Evolutionary conservation across 1,284 basidiomycete genomes (phyloP).

Genomic region (Pascua guehoae): DNA sequence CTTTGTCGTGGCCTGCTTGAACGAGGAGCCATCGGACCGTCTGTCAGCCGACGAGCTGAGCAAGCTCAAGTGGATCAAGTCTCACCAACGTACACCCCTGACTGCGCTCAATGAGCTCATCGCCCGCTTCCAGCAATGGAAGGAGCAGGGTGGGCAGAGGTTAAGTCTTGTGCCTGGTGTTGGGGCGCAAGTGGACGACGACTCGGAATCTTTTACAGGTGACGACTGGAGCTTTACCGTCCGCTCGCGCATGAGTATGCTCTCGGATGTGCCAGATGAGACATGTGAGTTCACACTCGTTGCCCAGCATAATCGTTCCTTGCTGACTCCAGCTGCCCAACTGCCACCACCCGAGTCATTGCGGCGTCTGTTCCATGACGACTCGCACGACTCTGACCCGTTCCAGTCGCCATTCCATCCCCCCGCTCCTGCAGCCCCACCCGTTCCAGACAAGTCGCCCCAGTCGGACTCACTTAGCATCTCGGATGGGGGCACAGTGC

Average conservation of each 20-base stretch:
- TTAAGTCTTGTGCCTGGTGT: slow-evolving; percentile 64
- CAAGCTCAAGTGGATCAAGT: slow-evolving; percentile 92
- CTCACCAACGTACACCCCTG: slow-evolving; percentile 64
- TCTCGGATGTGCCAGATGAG: slow-evolving; percentile 31
- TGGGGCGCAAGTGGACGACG: slow-evolving; percentile 44
- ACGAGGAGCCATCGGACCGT: slow-evolving; percentile 76
- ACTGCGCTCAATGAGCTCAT: slow-evolving; percentile 80
- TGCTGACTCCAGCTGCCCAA: slow-evolving; percentile 3
- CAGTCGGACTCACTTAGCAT: neutral
- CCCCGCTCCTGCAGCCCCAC: slow-evolving; percentile 5
- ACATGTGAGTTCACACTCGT: neutral
- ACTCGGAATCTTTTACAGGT: slow-evolving; percentile 28
- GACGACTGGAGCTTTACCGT: slow-evolving; percentile 51
- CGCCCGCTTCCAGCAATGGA: slow-evolving; percentile 68
- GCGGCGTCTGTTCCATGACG: slow-evolving; percentile 48
- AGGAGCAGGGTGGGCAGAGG: slow-evolving; percentile 73
- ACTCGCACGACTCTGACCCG: slow-evolving; percentile 40
- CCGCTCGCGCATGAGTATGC: slow-evolving; percentile 39
- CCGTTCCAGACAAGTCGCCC: neutral
- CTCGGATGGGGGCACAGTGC: slow-evolving; percentile 8
- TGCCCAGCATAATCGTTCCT: too few relatives aligned
- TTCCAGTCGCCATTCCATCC: slow-evolving; percentile 35
- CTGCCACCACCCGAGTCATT: slow-evolving; percentile 42
- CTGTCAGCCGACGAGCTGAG: slow-evolving; percentile 82
- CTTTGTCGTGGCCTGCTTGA: slow-evolving; percentile 80